Evolutionary conservation across 352 stramenopile species (phyloP).

Genomic region (Phytophthora cactorum): DNA sequence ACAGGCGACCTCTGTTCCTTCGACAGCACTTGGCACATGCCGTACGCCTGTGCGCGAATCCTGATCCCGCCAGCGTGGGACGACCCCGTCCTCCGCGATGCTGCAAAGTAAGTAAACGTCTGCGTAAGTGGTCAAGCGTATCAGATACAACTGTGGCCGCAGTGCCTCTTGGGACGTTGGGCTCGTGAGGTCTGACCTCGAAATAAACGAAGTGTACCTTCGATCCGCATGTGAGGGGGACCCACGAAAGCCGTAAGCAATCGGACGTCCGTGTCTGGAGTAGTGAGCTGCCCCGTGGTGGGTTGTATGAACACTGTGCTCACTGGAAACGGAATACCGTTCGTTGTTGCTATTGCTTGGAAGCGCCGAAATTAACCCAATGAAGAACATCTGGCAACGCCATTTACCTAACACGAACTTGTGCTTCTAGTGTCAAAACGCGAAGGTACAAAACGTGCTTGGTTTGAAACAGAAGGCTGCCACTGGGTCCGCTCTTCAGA

Average conservation of each 20-base stretch:
- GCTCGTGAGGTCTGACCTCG: background rate
- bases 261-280: background rate
- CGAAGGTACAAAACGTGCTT: too few relatives aligned
- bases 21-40: background rate
- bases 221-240: background rate
- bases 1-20: constrained; percentile 1
- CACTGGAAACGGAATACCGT: background rate
- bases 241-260: background rate
- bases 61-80: constrained; percentile 7
- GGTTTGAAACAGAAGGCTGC: too few relatives aligned
- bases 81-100: constrained; percentile 9
- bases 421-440: too few relatives aligned
- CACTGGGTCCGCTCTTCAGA: too few relatives aligned
- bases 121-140: constrained; percentile 3
- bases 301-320: background rate
- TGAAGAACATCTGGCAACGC: background rate
- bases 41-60: background rate
- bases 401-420: background rate
- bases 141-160: constrained; percentile 5
- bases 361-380: background rate
- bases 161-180: background rate
- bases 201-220: background rate
- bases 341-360: background rate
- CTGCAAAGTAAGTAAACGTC: constrained; percentile 1
- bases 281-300: background rate